Percentiles rank a stretch among this genome's conserved stretches.
Evolutionary conservation across 768 basidiomycete genomes (phyloP).

Genomic region (Lentinula lateritia): DNA sequence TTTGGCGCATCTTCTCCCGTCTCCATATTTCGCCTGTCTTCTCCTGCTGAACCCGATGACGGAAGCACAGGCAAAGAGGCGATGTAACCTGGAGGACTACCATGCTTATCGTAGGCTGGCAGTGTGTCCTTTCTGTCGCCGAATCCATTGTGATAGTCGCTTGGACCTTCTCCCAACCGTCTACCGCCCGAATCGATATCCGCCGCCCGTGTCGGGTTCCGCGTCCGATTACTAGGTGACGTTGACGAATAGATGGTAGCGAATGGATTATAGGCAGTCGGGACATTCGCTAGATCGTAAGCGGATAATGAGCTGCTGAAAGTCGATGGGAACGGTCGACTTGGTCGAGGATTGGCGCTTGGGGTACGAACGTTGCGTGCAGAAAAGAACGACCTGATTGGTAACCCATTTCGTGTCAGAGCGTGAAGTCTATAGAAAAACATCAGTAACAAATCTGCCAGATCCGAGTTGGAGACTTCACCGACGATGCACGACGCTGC

Average conservation of each 20-base stretch:
- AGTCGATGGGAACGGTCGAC: not conserved
- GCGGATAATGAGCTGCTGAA: not conserved
- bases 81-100: not conserved
- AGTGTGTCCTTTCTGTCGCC: conserved; percentile 1
- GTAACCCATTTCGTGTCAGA: not conserved
- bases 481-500: not conserved
- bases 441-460: not conserved
- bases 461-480: not conserved
- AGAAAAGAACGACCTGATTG: not conserved
- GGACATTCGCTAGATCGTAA: conserved; percentile 2
- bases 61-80: not conserved
- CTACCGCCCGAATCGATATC: conserved; percentile 1
- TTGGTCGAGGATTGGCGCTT: not conserved
- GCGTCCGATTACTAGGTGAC: not conserved
- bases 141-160: not conserved
- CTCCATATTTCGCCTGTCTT: not conserved
- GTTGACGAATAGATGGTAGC: not conserved
- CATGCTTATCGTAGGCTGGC: conserved; percentile 1
- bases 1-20: not conserved
- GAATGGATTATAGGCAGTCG: not conserved
- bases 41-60: not conserved
- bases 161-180: not conserved
- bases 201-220: not conserved
- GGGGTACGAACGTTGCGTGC: not conserved
- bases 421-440: not conserved